Base-by-base conservation (phyloP, 768 basidiomycete genomes). In the Cyathus striatus region DNA sequence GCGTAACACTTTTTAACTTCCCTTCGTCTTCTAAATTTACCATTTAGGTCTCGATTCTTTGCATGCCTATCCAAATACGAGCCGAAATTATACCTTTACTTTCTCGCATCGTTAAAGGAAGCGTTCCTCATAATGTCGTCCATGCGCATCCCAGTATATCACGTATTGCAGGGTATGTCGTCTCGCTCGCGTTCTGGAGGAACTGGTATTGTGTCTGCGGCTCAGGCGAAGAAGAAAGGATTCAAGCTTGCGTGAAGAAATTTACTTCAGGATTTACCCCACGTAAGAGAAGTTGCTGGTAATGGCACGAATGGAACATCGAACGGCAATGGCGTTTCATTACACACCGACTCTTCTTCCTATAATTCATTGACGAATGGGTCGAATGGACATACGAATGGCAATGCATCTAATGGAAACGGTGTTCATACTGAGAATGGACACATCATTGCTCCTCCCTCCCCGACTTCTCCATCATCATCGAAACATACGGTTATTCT, bases 401-500 rank as follows among this genome's bases (percentile, higher is more conserved):
- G n/a, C n/a, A n/a, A n/a, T n/a, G n/a, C n/a, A n/a, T n/a, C n/a
- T n/a, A n/a, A n/a, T n/a, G n/a, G n/a, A n/a, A n/a, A n/a, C n/a
- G n/a, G n/a, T n/a, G n/a, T n/a, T n/a, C n/a, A n/a, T n/a, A n/a
- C n/a, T n/a, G n/a, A n/a, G n/a, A n/a, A n/a, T n/a, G n/a, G n/a
- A n/a, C n/a, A n/a, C n/a, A n/a, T n/a, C n/a, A n/a, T n/a, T n/a
- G n/a, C n/a, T n/a, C n/a, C n/a, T n/a, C n/a, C n/a, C n/a, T n/a
- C n/a, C n/a, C n/a, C n/a, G n/a, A n/a, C n/a, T n/a, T n/a, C n/a
- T n/a, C n/a, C n/a, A n/a, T n/a, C n/a, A n/a, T n/a, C n/a, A n/a
- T n/a, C n/a, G n/a, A n/a, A n/a, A n/a, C n/a, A n/a, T n/a, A n/a
- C 50, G 9, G 49, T 63, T 30, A 50, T 60, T 2, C 50, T 67